A percentile compares a stretch with the other conserved stretches of the same genome.
Evolutionary conservation across 805 yeast species (phyloP).

Genomic region (Candida endomychidarum): DNA sequence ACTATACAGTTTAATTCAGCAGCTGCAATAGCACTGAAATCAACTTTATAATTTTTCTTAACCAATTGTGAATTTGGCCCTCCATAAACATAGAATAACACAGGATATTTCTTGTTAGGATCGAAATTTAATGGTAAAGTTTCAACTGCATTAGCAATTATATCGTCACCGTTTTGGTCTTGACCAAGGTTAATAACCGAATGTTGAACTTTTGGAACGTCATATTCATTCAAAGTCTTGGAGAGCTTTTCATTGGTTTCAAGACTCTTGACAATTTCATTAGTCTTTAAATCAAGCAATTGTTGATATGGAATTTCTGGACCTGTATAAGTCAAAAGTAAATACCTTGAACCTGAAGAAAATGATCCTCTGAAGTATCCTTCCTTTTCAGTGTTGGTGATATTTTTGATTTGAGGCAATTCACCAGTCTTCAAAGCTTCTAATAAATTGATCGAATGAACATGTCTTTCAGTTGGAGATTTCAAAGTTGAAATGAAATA

Average conservation of each 20-base stretch:
- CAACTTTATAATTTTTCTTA: conserved; percentile 53
- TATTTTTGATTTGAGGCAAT: conserved; percentile 49
- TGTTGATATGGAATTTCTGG: conserved; percentile 80
- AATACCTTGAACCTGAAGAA: conserved; percentile 75
- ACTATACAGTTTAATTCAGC: conserved; percentile 80
- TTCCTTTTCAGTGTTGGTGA: conserved; percentile 36
- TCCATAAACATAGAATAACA: conserved; percentile 87
- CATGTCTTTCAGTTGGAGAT: conserved; percentile 80
- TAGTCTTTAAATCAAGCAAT: conserved; percentile 46
- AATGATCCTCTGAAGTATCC: conserved; percentile 75
- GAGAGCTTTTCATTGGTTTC: conserved; percentile 48
- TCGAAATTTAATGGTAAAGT: conserved; percentile 76
- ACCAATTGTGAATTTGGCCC: conserved; percentile 95
- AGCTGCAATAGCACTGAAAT: conserved; percentile 74
- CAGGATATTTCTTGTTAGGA: conserved; percentile 66
- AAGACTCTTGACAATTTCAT: conserved; percentile 39
- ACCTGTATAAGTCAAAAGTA: conserved; percentile 70
- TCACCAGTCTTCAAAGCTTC: conserved; percentile 32
- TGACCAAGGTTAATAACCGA: conserved; percentile 54
- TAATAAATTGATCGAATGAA: conserved; percentile 63
- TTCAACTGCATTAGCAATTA: conserved; percentile 66
- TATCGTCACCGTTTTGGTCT: conserved; percentile 46
- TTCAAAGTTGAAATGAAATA: conserved; percentile 73
- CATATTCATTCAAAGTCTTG: conserved; percentile 41
- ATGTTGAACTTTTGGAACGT: conserved; percentile 55